Percentiles rank a stretch among this genome's conserved stretches.
Conservation (phyloP, 257 asterid species). For the Jacaranda copaia region DNA sequence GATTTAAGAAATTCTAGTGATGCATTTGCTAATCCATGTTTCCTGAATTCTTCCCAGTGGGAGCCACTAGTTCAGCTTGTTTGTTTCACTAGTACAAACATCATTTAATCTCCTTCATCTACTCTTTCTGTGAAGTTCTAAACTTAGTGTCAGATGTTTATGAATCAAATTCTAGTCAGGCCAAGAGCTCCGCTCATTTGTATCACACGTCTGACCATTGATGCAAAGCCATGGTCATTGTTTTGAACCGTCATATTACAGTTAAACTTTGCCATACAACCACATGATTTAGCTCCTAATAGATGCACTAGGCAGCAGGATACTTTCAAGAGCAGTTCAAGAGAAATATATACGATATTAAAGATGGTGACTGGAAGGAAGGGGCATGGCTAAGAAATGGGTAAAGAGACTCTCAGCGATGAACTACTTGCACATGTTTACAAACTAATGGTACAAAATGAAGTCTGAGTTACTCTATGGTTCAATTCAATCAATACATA, state of each 20-base stretch:
- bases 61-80: neutral
- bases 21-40: neutral
- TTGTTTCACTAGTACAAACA: neutral
- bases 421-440: slow-evolving; percentile 5
- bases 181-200: neutral
- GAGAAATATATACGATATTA: slow-evolving; percentile 13
- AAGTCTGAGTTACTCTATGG: neutral
- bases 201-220: neutral
- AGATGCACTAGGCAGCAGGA: neutral
- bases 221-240: neutral
- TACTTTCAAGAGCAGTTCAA: neutral
- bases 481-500: slow-evolving; percentile 18
- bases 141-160: neutral
- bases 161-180: neutral
- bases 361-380: neutral
- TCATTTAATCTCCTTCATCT: neutral
- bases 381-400: neutral
- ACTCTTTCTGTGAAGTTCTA: neutral
- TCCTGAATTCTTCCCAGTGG: slow-evolving; percentile 3
- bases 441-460: neutral
- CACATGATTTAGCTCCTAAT: neutral
- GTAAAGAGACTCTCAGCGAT: neutral
- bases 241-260: slow-evolving; percentile 6
- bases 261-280: neutral
- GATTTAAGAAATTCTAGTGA: neutral